phyloP scores from a whole-genome alignment of 495 filamentous ascomycete species.

The Lasiosphaeria ovina region DNA sequence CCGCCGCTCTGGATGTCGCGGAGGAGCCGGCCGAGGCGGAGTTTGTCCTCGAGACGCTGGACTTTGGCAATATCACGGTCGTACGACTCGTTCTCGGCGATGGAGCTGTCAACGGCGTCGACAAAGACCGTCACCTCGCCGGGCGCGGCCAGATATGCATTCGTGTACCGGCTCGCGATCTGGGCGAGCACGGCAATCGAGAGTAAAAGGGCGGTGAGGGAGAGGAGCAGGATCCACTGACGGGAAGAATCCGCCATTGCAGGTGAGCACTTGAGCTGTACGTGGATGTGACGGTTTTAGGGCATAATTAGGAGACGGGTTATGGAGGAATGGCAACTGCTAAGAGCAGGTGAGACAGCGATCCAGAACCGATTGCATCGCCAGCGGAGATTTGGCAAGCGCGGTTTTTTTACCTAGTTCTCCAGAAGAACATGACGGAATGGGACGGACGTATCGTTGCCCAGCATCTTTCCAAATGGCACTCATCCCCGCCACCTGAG shows the following conservation, averaged over 20 bases:
- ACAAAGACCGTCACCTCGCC: conserved; percentile 49
- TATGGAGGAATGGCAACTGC: too few relatives aligned
- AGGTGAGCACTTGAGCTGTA: conserved; percentile 3
- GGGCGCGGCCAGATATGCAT: conserved; percentile 49
- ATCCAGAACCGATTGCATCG: neutral
- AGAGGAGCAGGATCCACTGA: conserved; percentile 45
- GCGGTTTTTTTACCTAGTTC: neutral
- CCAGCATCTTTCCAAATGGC: neutral
- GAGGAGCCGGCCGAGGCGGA: conserved; percentile 49
- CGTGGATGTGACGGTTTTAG: neutral
- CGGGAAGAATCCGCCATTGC: conserved; percentile 41
- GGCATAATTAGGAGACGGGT: conserved; percentile 5
- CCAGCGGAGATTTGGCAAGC: neutral
- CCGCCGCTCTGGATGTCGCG: conserved; percentile 57
- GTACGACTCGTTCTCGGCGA: conserved; percentile 53
- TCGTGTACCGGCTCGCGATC: conserved; percentile 40
- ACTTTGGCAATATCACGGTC: conserved; percentile 52
- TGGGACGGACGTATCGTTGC: neutral
- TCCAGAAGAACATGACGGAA: neutral
- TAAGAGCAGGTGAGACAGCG: too few relatives aligned
- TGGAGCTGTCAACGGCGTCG: conserved; percentile 48
- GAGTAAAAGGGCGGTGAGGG: conserved; percentile 49
- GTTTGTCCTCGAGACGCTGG: conserved; percentile 49
- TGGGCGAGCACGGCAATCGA: conserved; percentile 43
- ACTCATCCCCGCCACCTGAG: conserved; percentile 1